Evolutionary conservation across 2,329 filamentous ascomycete species (phyloP).

Genomic region (Botrytis hyacinthi): DNA sequence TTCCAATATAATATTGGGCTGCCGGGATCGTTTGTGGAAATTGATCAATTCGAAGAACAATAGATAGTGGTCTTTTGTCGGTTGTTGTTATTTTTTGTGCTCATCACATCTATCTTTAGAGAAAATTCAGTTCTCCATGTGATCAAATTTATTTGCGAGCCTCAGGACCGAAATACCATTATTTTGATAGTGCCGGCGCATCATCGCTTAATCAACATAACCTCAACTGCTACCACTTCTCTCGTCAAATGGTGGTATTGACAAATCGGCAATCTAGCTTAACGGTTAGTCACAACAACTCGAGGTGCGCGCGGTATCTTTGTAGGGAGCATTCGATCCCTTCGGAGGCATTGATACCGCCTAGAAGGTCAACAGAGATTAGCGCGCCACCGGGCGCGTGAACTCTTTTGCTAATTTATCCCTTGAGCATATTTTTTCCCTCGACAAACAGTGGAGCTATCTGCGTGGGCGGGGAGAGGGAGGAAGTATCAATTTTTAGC

Average conservation of each 20-base stretch:
- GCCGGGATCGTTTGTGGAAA: background rate
- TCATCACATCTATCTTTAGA: background rate
- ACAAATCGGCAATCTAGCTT: background rate
- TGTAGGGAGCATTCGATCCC: constrained; percentile 11
- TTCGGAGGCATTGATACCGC: background rate
- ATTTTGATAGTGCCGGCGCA: background rate
- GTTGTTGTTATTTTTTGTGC: background rate
- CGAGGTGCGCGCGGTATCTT: constrained; percentile 6
- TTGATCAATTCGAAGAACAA: background rate
- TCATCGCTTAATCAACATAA: background rate
- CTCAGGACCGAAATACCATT: background rate
- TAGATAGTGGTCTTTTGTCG: background rate
- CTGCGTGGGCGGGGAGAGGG: background rate
- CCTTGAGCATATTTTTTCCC: background rate
- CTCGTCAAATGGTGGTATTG: constrained; percentile 10
- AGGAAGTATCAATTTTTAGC: background rate
- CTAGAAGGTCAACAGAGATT: background rate
- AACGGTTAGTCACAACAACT: background rate
- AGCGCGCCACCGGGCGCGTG: background rate
- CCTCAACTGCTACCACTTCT: background rate
- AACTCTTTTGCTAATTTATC: background rate
- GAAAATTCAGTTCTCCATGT: background rate
- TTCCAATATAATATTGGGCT: background rate
- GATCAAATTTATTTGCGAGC: background rate
- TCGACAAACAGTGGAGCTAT: background rate